Evolutionary conservation across 179 eudicot species (phyloP).

Genomic region (Sideroxylon spinosum): DNA sequence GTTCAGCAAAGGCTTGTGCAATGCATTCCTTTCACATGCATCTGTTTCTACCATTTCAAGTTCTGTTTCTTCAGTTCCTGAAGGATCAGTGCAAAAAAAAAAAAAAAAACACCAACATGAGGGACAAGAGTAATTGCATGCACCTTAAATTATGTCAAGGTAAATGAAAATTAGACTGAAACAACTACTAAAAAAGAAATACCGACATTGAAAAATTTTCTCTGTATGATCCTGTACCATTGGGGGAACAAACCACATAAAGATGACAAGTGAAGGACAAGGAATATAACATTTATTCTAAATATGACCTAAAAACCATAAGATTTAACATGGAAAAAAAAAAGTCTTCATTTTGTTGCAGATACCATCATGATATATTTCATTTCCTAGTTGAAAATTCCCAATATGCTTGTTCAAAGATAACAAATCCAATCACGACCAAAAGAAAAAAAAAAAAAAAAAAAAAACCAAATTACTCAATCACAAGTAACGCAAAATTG

Average conservation of each 20-base stretch:
- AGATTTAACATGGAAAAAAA: not conserved
- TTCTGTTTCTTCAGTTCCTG: conserved; percentile 43
- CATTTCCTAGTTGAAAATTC: not conserved
- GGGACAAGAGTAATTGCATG: too few species aligned
- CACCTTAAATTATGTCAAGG: not conserved
- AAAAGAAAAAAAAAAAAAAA: too few species aligned
- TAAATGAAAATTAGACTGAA: not conserved
- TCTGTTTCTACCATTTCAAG: conserved; percentile 50
- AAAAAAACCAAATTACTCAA: too few species aligned
- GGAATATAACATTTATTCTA: not conserved
- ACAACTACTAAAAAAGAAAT: not conserved
- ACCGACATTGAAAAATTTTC: not conserved
- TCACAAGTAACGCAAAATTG: too few species aligned
- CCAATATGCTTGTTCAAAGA: not conserved
- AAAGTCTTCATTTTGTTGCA: not conserved
- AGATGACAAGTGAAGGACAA: not conserved
- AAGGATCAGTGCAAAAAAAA: conserved; percentile 33
- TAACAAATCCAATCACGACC: too few species aligned
- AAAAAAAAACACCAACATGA: not conserved
- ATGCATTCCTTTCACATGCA: conserved; percentile 27
- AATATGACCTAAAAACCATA: not conserved
- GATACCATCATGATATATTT: not conserved
- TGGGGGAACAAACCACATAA: too few species aligned
- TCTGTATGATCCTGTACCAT: not conserved
- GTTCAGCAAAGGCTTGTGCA: conserved; percentile 25